A percentile compares a stretch with the other conserved stretches of the same genome.
Evolutionary conservation across 2,329 filamentous ascomycete species (phyloP).

Genomic region (Monilinia laxa): DNA sequence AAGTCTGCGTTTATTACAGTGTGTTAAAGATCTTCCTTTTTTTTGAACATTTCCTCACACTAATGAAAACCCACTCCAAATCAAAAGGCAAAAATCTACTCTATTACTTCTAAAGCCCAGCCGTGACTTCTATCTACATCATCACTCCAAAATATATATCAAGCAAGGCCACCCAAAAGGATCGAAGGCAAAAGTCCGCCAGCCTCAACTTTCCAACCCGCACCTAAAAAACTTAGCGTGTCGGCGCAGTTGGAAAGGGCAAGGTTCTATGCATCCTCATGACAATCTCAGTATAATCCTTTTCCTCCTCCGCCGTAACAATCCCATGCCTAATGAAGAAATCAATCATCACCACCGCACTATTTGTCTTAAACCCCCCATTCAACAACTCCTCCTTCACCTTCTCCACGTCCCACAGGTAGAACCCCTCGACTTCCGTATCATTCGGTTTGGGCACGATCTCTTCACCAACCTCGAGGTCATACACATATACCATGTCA

Average conservation of each 20-base stretch:
- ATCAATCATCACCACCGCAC: conserved; percentile 72
- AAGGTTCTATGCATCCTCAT: conserved; percentile 21
- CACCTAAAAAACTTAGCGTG: not conserved
- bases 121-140: not conserved
- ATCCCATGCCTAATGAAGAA: conserved; percentile 78
- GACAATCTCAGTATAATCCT: conserved; percentile 13
- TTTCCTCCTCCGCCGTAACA: conserved; percentile 68
- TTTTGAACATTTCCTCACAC: not conserved
- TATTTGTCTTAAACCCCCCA: conserved; percentile 83
- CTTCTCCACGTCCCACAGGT: conserved; percentile 59
- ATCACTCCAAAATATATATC: not conserved
- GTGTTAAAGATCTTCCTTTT: not conserved
- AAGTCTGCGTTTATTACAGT: not conserved
- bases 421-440: conserved; percentile 75
- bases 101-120: not conserved
- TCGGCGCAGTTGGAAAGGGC: conserved; percentile 16
- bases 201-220: no score
- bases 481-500: conserved; percentile 73
- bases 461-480: conserved; percentile 61
- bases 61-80: not conserved
- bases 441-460: conserved; percentile 67
- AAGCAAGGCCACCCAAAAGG: not conserved
- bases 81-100: not conserved
- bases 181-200: not conserved
- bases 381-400: conserved; percentile 61